Conservation (phyloP, 768 basidiomycete genomes). For the Hygrocybe punicea region DNA sequence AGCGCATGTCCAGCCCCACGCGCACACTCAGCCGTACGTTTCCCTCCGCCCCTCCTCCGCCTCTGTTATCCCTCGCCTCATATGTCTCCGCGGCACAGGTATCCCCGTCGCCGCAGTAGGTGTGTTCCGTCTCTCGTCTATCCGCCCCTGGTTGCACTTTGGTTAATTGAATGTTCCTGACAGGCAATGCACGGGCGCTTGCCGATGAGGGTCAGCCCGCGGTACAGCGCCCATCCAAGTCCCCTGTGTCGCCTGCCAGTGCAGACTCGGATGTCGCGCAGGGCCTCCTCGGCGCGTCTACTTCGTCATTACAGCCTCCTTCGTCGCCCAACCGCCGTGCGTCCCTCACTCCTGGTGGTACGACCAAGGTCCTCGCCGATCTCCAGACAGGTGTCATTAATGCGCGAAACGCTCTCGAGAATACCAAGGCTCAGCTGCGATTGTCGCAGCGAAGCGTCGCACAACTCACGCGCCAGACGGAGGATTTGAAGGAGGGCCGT, state of each 20-base stretch:
- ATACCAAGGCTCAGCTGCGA: conserved; percentile 78
- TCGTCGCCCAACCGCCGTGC: conserved; percentile 53
- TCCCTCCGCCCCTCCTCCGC: conserved; percentile 14
- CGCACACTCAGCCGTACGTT: conserved; percentile 75
- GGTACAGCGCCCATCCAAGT: conserved; percentile 27
- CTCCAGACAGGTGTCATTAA: conserved; percentile 80
- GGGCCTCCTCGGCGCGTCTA: conserved; percentile 14
- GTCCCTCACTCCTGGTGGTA: conserved; percentile 70
- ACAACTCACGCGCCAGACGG: conserved; percentile 78
- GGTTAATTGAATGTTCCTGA: conserved; percentile 20
- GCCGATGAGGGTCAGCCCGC: conserved; percentile 64
- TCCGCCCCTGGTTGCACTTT: conserved; percentile 13
- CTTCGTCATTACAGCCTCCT: conserved; percentile 43
- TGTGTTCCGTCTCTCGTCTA: conserved; percentile 36
- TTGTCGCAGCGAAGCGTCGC: conserved; percentile 81
- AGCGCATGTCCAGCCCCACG: conserved; percentile 67
- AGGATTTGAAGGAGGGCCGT: conserved; percentile 83
- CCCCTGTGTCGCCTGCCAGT: conserved; percentile 26
- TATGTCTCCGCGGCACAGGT: conserved; percentile 42
- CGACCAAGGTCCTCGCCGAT: conserved; percentile 84
- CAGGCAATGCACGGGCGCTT: conserved; percentile 81
- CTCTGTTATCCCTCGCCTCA: conserved; percentile 13
- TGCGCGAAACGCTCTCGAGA: conserved; percentile 78
- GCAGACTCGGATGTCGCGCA: conserved; percentile 29
- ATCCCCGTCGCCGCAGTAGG: conserved; percentile 78